A percentile compares a stretch with the other conserved stretches of the same genome.
phyloP scores from a whole-genome alignment of 2,329 filamentous ascomycete species.

The Penicillium sp. region DNA sequence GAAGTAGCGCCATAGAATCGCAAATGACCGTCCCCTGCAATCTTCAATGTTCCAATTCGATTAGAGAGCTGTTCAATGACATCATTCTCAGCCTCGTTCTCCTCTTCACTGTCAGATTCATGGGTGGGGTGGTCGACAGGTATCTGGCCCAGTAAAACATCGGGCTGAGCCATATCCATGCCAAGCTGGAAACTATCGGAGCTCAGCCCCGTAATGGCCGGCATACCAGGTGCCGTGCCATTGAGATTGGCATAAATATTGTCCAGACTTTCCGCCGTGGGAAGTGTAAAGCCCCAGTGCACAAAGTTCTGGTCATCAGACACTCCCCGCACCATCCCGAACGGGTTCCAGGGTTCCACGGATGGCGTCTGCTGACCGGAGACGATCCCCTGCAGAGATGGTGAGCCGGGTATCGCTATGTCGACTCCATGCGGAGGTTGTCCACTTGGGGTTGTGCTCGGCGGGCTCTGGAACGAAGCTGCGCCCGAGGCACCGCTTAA shows the following conservation, averaged over 20 bases:
- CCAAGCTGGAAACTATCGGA: slow-evolving; percentile 25
- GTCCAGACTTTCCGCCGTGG: slow-evolving; percentile 35
- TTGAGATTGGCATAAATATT: slow-evolving; percentile 33
- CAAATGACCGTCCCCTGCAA: slow-evolving; percentile 42
- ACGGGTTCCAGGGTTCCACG: slow-evolving; percentile 18
- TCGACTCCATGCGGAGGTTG: slow-evolving; percentile 6
- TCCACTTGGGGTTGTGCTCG: slow-evolving; percentile 8
- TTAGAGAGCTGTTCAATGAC: slow-evolving; percentile 43
- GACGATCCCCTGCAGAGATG: slow-evolving; percentile 10
- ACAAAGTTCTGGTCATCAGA: slow-evolving; percentile 24
- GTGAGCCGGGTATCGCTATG: slow-evolving; percentile 3
- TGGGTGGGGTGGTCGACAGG: slow-evolving; percentile 20
- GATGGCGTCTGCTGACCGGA: slow-evolving; percentile 12
- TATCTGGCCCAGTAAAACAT: slow-evolving; percentile 18
- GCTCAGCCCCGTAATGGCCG: slow-evolving; percentile 22
- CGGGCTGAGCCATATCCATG: slow-evolving; percentile 26
- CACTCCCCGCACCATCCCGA: slow-evolving; percentile 20
- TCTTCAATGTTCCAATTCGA: slow-evolving; percentile 43
- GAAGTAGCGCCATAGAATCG: slow-evolving; percentile 45
- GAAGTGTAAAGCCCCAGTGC: slow-evolving; percentile 34
- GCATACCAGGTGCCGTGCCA: slow-evolving; percentile 10
- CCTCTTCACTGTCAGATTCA: slow-evolving; percentile 35
- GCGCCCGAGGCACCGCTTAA: background rate
- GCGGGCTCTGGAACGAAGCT: slow-evolving; percentile 15
- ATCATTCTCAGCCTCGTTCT: slow-evolving; percentile 38